These are phyloP conservation scores for Acanthamoeba healyi DNA, from an alignment of 208 protist genomes.

Conservation along the genomic window DNA sequence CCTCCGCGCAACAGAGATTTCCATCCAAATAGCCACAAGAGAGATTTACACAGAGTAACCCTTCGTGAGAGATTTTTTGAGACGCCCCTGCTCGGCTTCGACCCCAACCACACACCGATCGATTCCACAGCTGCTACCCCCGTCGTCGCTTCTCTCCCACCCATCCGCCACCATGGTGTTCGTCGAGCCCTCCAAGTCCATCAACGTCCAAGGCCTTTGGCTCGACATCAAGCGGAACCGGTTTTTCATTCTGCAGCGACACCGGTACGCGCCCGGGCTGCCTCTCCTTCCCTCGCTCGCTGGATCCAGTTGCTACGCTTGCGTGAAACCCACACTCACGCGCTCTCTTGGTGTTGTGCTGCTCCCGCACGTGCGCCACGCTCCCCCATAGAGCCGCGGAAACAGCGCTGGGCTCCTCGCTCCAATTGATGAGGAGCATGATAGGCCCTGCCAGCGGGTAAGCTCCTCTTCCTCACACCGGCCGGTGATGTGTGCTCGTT, in stretches of 20 bases:
- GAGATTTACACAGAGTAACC: not conserved
- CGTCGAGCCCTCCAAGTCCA: slow-evolving; percentile 31
- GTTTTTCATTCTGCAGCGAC: slow-evolving; percentile 39
- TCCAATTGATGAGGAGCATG: slow-evolving; percentile 39
- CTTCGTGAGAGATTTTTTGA: not conserved
- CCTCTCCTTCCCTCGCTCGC: not conserved
- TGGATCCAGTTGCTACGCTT: not conserved
- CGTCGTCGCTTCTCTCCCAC: not conserved
- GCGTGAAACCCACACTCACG: no score
- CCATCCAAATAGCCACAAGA: not conserved
- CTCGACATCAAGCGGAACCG: slow-evolving; percentile 13
- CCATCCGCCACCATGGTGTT: slow-evolving; percentile 44
- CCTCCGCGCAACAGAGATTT: not conserved
- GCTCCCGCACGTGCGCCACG: no score
- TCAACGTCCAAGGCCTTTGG: slow-evolving; percentile 51
- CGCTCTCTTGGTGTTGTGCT: not conserved
- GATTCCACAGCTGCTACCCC: no score
- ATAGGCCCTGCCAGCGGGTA: slow-evolving; percentile 32
- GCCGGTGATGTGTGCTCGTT: not conserved
- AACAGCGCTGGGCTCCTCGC: not conserved
- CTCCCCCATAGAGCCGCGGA: not conserved
- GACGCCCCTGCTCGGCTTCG: no score
- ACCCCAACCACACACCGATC: no score
- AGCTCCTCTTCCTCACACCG: not conserved
- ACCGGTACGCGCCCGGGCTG: not conserved